These are phyloP conservation scores for Phytophthora pisi DNA, from an alignment of 352 stramenopile genomes.

Conservation along the genomic window DNA sequence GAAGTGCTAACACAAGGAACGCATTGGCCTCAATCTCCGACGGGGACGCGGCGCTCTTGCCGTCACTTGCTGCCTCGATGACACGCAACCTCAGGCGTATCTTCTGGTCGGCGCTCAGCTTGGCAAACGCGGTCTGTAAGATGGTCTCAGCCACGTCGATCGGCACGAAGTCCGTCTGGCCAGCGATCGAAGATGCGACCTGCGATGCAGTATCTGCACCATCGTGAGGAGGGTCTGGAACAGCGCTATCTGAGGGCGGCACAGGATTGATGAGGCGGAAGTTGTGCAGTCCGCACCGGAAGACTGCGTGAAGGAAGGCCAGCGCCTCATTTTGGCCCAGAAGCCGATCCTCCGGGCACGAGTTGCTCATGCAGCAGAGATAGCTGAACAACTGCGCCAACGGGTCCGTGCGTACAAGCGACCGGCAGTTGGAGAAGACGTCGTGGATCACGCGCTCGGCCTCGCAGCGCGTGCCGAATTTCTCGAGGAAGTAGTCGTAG, in stretches of 20 bases:
- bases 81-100: conserved; percentile 45
- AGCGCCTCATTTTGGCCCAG: conserved; percentile 76
- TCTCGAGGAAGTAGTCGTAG: conserved; percentile 78
- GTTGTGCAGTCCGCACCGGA: conserved; percentile 62
- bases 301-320: conserved; percentile 60
- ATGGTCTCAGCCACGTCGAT: conserved; percentile 50
- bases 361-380: conserved; percentile 74
- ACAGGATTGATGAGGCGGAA: conserved; percentile 57
- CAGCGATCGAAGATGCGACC: neutral
- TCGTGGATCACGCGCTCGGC: conserved; percentile 85
- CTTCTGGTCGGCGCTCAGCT: conserved; percentile 55
- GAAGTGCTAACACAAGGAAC: conserved; percentile 65
- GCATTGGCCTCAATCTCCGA: conserved; percentile 42
- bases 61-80: conserved; percentile 29
- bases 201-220: neutral
- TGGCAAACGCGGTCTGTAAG: conserved; percentile 53
- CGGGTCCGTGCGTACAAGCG: conserved; percentile 39
- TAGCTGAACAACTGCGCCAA: conserved; percentile 71
- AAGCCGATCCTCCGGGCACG: conserved; percentile 58
- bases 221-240: neutral
- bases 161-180: conserved; percentile 42
- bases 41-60: conserved; percentile 3
- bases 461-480: conserved; percentile 73
- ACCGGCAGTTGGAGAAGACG: conserved; percentile 82
- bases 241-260: neutral